Percentiles rank a stretch among this genome's conserved stretches.
phyloP scores from a whole-genome alignment of 306 rosid species.

The Prunus fruticosa region DNA sequence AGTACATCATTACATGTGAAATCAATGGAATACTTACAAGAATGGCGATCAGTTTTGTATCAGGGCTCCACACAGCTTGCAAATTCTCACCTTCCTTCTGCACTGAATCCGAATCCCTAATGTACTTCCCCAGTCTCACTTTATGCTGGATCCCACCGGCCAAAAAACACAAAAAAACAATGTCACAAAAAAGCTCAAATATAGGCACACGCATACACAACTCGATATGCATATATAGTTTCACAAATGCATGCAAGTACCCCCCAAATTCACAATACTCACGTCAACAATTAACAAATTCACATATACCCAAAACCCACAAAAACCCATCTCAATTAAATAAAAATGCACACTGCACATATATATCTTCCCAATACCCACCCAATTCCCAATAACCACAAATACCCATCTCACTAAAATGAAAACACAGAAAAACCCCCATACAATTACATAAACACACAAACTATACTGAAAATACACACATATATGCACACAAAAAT shows the following conservation, averaged over 20 bases:
- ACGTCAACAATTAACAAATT: background rate
- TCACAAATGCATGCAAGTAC: background rate
- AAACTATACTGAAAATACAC: background rate
- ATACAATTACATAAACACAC: background rate
- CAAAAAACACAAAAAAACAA: constrained; percentile 30
- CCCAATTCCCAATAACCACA: background rate
- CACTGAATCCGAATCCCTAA: constrained; percentile 79
- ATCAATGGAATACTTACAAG: constrained; percentile 50
- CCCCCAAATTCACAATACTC: background rate
- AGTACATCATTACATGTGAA: background rate
- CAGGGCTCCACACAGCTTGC: constrained; percentile 98
- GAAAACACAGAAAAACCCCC: background rate
- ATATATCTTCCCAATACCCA: background rate
- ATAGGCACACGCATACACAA: background rate
- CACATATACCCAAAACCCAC: background rate
- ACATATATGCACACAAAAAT: background rate
- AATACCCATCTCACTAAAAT: constrained; percentile 1
- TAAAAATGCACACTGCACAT: background rate
- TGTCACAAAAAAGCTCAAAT: constrained; percentile 31
- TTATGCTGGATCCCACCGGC: constrained; percentile 55
- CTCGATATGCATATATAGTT: background rate
- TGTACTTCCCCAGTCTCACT: constrained; percentile 89
- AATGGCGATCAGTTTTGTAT: constrained; percentile 76
- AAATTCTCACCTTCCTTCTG: constrained; percentile 81
- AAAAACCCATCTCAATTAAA: constrained; percentile 20